Percentiles rank a stretch among this genome's conserved stretches.
Conservation (phyloP, 129 eudicot species). For the Tanacetum coccineum region DNA sequence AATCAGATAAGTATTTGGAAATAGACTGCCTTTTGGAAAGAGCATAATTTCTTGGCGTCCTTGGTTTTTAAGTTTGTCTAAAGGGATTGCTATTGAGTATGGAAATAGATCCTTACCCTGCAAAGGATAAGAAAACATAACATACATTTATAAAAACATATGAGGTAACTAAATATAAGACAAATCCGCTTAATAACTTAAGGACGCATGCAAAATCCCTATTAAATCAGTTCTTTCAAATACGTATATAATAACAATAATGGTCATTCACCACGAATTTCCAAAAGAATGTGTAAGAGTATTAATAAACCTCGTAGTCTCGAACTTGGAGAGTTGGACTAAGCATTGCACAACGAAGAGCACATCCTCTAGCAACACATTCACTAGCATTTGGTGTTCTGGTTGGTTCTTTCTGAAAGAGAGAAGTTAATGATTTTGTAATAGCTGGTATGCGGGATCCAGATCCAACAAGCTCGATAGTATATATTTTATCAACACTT, state of each 20-base stretch:
- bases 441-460: constrained; percentile 89
- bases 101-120: constrained; percentile 77
- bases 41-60: constrained; percentile 28
- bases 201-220: background rate
- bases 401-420: constrained; percentile 61
- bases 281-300: background rate
- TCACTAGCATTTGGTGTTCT: constrained; percentile 78
- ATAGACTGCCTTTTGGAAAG: constrained; percentile 55
- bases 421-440: constrained; percentile 35
- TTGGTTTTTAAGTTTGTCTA: background rate
- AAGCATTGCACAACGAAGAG: constrained; percentile 86
- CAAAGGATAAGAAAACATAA: constrained; percentile 23
- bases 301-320: constrained; percentile 64
- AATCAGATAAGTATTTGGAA: constrained; percentile 46
- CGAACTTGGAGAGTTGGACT: constrained; percentile 67
- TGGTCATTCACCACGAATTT: background rate
- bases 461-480: constrained; percentile 86
- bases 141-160: background rate
- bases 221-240: too few species aligned
- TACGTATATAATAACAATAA: too few species aligned
- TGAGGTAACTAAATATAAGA: background rate
- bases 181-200: background rate
- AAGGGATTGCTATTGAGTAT: constrained; percentile 51
- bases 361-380: constrained; percentile 94
- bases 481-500: constrained; percentile 44